Evolutionary conservation across 805 yeast species (phyloP).

Genomic region (Metschnikowia bowlesiae): DNA sequence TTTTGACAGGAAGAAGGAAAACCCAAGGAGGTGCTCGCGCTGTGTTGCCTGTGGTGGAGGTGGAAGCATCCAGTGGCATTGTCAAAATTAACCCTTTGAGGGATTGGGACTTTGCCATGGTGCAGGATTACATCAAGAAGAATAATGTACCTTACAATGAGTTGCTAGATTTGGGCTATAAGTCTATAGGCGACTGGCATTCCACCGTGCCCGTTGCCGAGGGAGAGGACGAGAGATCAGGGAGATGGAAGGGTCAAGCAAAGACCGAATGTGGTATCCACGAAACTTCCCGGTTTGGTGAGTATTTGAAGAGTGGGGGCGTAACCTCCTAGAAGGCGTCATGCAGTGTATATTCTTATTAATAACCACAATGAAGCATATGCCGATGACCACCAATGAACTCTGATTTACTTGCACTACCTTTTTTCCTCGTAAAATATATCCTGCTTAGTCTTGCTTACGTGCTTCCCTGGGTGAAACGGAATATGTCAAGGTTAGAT

Average conservation of each 20-base stretch:
- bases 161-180: conserved; percentile 78
- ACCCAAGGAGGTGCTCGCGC: conserved; percentile 87
- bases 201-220: conserved; percentile 85
- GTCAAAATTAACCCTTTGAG: conserved; percentile 87
- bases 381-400: too few species aligned
- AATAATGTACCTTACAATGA: conserved; percentile 82
- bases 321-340: conserved; percentile 5
- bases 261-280: conserved; percentile 97
- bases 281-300: conserved; percentile 68
- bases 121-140: conserved; percentile 61
- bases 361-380: not conserved
- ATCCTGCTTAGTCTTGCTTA: not conserved
- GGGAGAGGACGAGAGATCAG: conserved; percentile 95
- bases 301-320: conserved; percentile 38
- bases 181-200: conserved; percentile 93
- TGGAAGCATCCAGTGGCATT: conserved; percentile 64
- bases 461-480: not conserved
- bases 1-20: conserved; percentile 85
- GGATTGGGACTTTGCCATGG: conserved; percentile 74
- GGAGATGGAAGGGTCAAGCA: conserved; percentile 90
- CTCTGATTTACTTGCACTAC: not conserved
- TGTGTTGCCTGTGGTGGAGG: conserved; percentile 66
- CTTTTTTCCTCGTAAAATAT: not conserved
- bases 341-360: not conserved
- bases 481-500: not conserved